phyloP scores from a whole-genome alignment of 2,329 filamentous ascomycete genomes.

The Microsporum ferrugineum region DNA sequence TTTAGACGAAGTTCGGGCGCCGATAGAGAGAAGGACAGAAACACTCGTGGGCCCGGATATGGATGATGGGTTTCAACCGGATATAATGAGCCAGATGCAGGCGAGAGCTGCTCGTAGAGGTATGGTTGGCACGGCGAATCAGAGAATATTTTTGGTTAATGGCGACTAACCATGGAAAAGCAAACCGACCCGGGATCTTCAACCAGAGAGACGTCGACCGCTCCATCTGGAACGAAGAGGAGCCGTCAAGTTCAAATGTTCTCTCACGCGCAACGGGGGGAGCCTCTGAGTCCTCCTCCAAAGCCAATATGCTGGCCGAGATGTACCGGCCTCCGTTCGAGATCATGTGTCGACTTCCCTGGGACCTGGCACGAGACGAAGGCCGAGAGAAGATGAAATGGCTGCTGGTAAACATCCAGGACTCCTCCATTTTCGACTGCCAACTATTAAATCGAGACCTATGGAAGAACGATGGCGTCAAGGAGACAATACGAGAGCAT shows the following conservation, averaged over 20 bases:
- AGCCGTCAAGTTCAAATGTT: conserved; percentile 39
- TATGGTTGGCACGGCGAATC: neutral
- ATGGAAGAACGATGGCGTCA: conserved; percentile 78
- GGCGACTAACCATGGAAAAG: neutral
- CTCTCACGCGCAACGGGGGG: conserved; percentile 53
- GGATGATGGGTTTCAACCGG: conserved; percentile 25
- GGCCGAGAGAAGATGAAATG: conserved; percentile 86
- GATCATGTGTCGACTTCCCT: conserved; percentile 66
- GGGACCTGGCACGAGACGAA: conserved; percentile 71
- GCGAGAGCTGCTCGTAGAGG: conserved; percentile 11
- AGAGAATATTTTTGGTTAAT: neutral
- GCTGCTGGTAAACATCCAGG: conserved; percentile 92
- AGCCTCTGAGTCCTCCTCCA: conserved; percentile 53
- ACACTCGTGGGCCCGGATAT: conserved; percentile 67
- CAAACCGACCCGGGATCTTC: conserved; percentile 52
- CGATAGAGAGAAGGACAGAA: conserved; percentile 83
- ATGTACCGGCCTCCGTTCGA: conserved; percentile 89
- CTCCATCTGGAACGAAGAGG: conserved; percentile 49
- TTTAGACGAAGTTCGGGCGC: conserved; percentile 58
- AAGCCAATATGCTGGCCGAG: conserved; percentile 71
- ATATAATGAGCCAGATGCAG: neutral
- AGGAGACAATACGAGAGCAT: conserved; percentile 73
- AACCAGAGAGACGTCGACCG: conserved; percentile 48
- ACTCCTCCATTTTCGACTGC: conserved; percentile 86
- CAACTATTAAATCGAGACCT: conserved; percentile 88